These are phyloP conservation scores for Desmodesmus armatus DNA, from an alignment of 139 green algal species.

Conservation along the genomic window DNA sequence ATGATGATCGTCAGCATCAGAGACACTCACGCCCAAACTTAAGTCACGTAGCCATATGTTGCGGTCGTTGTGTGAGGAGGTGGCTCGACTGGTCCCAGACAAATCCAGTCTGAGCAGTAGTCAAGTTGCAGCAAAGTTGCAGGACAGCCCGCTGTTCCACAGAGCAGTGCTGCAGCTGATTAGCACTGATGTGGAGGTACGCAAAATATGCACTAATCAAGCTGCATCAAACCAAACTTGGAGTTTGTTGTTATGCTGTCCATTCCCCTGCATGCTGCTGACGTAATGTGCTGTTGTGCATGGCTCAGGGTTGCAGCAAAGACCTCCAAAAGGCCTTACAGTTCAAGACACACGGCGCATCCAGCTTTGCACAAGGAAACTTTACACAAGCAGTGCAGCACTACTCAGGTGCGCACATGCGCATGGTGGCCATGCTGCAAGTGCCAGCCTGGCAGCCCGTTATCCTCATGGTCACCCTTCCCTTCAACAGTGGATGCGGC, in stretches of 20 bases:
- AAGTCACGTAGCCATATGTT: too few relatives aligned
- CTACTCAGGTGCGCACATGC: slow-evolving; percentile 1
- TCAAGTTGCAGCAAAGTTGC: too few relatives aligned
- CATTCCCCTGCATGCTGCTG: neutral
- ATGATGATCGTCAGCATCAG: too few relatives aligned
- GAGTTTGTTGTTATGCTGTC: neutral
- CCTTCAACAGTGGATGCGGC: neutral
- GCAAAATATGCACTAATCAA: neutral
- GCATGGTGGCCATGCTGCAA: neutral
- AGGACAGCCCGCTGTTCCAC: neutral
- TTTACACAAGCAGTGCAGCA: neutral
- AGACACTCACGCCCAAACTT: too few relatives aligned
- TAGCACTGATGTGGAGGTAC: neutral
- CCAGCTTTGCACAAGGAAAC: neutral
- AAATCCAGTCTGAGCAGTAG: too few relatives aligned
- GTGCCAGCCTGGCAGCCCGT: neutral
- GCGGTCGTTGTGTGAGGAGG: too few relatives aligned
- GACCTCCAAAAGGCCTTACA: neutral
- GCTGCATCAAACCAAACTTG: neutral
- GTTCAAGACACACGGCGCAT: neutral
- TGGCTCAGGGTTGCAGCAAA: slow-evolving; percentile 28
- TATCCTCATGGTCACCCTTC: neutral
- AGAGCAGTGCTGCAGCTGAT: neutral
- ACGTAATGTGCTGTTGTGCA: neutral
- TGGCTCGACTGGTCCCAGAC: too few relatives aligned